Evolutionary conservation across 768 basidiomycete genomes (phyloP).

Genomic region (Pisolithus marmoratus): DNA sequence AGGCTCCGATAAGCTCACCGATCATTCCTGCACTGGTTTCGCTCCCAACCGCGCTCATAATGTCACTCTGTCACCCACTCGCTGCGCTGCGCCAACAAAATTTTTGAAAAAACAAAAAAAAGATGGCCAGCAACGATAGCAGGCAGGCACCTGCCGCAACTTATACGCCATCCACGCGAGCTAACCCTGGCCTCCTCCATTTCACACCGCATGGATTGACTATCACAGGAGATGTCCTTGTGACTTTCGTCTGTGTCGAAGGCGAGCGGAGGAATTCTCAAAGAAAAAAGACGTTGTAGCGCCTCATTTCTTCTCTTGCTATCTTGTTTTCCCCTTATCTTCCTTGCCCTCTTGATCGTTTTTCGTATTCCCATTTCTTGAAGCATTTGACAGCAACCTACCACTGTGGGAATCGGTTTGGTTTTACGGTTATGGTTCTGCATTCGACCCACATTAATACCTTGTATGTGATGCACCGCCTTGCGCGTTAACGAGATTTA

Average conservation of each 20-base stretch:
- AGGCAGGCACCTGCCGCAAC: conserved; percentile 28
- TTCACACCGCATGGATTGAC: conserved; percentile 29
- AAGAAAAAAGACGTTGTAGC: conserved; percentile 12
- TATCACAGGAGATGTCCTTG: conserved; percentile 27
- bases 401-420: background rate
- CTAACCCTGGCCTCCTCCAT: conserved; percentile 27
- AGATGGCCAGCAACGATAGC: conserved; percentile 31
- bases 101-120: too few species aligned
- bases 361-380: too few species aligned
- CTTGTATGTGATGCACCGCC: background rate
- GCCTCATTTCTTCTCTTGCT: background rate
- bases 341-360: background rate
- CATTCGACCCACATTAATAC: background rate
- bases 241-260: conserved; percentile 29
- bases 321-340: background rate
- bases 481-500: background rate
- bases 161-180: conserved; percentile 18
- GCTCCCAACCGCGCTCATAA: too few species aligned
- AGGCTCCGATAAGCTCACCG: background rate
- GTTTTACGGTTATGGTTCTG: background rate
- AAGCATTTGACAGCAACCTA: too few species aligned
- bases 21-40: background rate
- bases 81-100: too few species aligned
- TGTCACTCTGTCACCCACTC: too few species aligned
- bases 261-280: conserved; percentile 27